A percentile compares a stretch with the other conserved stretches of the same genome.
phyloP scores from a whole-genome alignment of 257 asterid genomes.

The Solanum sitiens region DNA sequence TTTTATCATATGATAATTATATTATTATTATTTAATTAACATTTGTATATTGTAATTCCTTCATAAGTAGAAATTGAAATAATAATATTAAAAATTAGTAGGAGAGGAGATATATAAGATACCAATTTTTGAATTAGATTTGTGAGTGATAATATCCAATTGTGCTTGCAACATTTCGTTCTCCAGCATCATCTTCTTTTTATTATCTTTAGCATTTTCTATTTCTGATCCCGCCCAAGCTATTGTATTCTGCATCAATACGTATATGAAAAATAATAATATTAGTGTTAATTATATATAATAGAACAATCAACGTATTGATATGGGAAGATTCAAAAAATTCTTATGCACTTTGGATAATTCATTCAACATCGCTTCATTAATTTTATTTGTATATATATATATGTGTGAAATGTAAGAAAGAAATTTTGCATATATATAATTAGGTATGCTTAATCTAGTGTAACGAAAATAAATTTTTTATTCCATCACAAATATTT shows the following conservation, averaged over 20 bases:
- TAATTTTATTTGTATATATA: not conserved
- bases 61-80: not conserved
- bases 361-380: not conserved
- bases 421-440: not conserved
- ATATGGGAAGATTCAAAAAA: not conserved
- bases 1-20: not conserved
- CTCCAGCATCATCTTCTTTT: not conserved
- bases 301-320: not conserved
- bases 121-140: not conserved
- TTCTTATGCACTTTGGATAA: not conserved
- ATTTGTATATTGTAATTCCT: not conserved
- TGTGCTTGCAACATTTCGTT: not conserved
- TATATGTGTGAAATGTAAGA: not conserved
- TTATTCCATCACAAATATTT: not conserved
- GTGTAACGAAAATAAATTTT: not conserved
- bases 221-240: not conserved
- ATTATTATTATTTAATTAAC: not conserved
- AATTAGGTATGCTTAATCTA: not conserved
- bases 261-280: not conserved
- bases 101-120: not conserved
- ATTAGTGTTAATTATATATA: not conserved
- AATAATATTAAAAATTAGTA: not conserved
- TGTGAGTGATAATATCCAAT: not conserved
- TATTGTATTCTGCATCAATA: not conserved
- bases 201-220: not conserved